Evolutionary conservation across 495 filamentous ascomycete genomes (phyloP).

Genomic region (Pyrenopolyporus hunteri): DNA sequence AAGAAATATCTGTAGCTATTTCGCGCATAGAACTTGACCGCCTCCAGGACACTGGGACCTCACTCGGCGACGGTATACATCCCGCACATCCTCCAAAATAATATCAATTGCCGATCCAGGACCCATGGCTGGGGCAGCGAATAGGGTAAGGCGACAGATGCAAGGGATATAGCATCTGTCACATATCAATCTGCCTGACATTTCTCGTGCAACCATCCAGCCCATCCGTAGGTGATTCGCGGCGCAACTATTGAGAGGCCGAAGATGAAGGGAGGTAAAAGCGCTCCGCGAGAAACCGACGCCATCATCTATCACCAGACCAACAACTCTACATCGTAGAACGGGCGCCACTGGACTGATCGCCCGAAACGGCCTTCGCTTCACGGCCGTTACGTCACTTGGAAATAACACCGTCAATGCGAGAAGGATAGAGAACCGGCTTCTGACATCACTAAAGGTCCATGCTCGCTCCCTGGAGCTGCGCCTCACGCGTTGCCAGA

Average conservation of each 20-base stretch:
- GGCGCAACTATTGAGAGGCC: conserved; percentile 18
- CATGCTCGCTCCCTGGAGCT: conserved; percentile 10
- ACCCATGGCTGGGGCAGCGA: conserved; percentile 41
- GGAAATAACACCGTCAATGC: conserved; percentile 14
- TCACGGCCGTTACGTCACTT: conserved; percentile 34
- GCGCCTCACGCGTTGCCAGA: conserved; percentile 7
- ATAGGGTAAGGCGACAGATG: conserved; percentile 28
- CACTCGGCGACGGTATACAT: conserved; percentile 31
- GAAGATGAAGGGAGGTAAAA: conserved; percentile 7
- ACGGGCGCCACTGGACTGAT: conserved; percentile 30
- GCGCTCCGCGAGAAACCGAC: conserved; percentile 32
- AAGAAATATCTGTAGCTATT: conserved; percentile 16
- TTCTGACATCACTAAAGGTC: conserved; percentile 36
- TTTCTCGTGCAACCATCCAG: conserved; percentile 33
- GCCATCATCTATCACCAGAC: conserved; percentile 26
- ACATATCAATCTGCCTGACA: conserved; percentile 39
- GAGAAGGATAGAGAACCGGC: conserved; percentile 13
- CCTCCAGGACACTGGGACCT: conserved; percentile 26
- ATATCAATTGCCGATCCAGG: conserved; percentile 40
- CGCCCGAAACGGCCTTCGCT: conserved; percentile 22
- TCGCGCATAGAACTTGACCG: conserved; percentile 25
- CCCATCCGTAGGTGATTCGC: too few relatives aligned
- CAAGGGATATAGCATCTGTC: conserved; percentile 40
- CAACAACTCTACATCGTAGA: conserved; percentile 17
- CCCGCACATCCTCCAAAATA: conserved; percentile 27